Evolutionary conservation across 768 basidiomycete species (phyloP), one percentile per base, ranked within the genome.

Genomic region (Boletus reticulatus): DNA sequence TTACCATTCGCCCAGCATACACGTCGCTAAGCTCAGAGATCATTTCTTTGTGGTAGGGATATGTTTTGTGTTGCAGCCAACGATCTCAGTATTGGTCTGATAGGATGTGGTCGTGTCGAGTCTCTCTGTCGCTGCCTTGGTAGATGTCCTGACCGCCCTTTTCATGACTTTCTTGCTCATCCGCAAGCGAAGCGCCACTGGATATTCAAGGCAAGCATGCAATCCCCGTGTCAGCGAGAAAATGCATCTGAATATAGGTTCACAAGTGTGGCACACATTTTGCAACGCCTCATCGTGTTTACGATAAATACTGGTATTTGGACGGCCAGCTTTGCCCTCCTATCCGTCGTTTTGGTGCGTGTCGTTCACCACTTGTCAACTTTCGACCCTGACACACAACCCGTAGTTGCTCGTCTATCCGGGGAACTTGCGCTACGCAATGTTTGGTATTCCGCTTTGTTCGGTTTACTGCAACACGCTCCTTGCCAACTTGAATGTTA

Each of bases 301-400:
- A 36, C 58, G 0, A 53, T 66, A 17, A 63, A 64, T 7, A 57
- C 45, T 0, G 74, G 81, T 1, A 75, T 83, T 16, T 79, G 78
- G 14, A 75, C 82, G 17, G 83, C 85, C 54, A 76, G 78, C 0
- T 69, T 64, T 7, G 71, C 76, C 5, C 3, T 54, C 12, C 9
- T 59, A n/a, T 3, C 36, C 3, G 0, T 43, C 12, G 45, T 59
- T 19, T 22, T 62, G n/a, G 62, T 63, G 24, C 19, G 62, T 63
- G 6, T 36, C 34, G 34, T 36, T 36, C 34, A 14, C 14, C 34
- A 4, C 34, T 14, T 36, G 34, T 36, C 34, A 17, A 6, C 24
- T 2, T 12, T 20, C 1, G 1, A 16, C 16, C 19, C 4, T 13
- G 12, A 36, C 32, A 13, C 38, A 24, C n/a, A 39, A 9, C n/a